phyloP scores from a whole-genome alignment of 1,284 basidiomycete genomes.

The Jaminaea rosea region DNA sequence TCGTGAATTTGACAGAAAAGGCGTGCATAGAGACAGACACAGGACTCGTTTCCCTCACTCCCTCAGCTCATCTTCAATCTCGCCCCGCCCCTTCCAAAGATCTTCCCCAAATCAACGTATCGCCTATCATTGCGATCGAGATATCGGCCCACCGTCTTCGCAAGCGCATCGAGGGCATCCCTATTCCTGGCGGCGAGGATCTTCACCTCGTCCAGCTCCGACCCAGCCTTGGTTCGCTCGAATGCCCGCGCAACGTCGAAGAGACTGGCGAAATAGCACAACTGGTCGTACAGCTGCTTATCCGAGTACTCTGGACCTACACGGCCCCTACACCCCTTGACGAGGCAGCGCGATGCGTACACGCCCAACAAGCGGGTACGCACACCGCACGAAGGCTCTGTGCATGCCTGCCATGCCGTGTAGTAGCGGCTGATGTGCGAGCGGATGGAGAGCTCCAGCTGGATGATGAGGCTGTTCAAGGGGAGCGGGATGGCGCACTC shows the following conservation, averaged over 20 bases:
- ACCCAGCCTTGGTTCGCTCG: conserved; percentile 6
- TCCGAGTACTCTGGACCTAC: conserved; percentile 26
- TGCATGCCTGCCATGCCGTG: conserved; percentile 76
- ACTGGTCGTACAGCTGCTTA: conserved; percentile 42
- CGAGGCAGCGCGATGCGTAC: conserved; percentile 58
- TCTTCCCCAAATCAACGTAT: conserved; percentile 34
- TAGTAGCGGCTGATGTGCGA: conserved; percentile 73
- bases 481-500: conserved; percentile 57
- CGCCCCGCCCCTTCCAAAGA: conserved; percentile 17
- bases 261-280: conserved; percentile 36
- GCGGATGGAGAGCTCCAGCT: conserved; percentile 78
- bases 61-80: conserved; percentile 8
- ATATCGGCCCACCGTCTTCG: conserved; percentile 27
- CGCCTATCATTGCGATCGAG: conserved; percentile 34
- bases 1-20: too few relatives aligned
- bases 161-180: conserved; percentile 1
- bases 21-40: too few relatives aligned
- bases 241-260: conserved; percentile 18
- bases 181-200: conserved; percentile 5
- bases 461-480: conserved; percentile 62
- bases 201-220: conserved; percentile 17
- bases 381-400: conserved; percentile 72
- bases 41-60: not conserved
- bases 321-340: conserved; percentile 26
- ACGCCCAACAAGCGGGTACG: conserved; percentile 85